phyloP scores from a whole-genome alignment of 768 basidiomycete genomes.

The Amanita fuliginea region DNA sequence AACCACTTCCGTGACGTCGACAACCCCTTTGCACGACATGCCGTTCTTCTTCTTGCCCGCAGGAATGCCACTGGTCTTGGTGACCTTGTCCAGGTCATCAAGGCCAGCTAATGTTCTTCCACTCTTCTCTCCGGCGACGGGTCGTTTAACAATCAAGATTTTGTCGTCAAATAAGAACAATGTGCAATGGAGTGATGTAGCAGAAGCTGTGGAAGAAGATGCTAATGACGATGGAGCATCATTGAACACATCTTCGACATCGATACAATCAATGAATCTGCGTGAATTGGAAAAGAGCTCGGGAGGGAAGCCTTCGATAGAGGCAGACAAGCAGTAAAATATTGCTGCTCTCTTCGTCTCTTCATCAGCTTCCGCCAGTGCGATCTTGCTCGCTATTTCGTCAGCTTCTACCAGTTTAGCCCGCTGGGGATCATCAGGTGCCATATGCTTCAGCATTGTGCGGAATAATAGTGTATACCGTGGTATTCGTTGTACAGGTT shows the following conservation, averaged over 20 bases:
- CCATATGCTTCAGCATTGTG: conserved; percentile 87
- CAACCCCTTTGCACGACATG: conserved; percentile 74
- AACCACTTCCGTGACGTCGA: conserved; percentile 77
- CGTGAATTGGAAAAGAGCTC: conserved; percentile 83
- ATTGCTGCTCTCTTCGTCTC: conserved; percentile 83
- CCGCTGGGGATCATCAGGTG: conserved; percentile 64
- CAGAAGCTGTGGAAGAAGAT: conserved; percentile 28
- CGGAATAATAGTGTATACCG: conserved; percentile 90
- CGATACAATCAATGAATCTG: conserved; percentile 84
- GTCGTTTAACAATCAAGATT: conserved; percentile 83
- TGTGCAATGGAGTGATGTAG: conserved; percentile 64
- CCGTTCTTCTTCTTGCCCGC: conserved; percentile 65
- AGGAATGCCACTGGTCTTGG: conserved; percentile 51
- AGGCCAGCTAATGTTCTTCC: conserved; percentile 65
- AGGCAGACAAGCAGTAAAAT: conserved; percentile 74
- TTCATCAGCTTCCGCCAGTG: conserved; percentile 84
- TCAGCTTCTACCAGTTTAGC: conserved; percentile 74
- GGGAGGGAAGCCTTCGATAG: conserved; percentile 87
- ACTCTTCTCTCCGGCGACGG: conserved; percentile 61
- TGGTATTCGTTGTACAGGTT: conserved; percentile 93
- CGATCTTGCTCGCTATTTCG: conserved; percentile 83
- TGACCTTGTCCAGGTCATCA: conserved; percentile 67
- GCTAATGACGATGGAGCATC: conserved; percentile 38
- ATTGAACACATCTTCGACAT: conserved; percentile 72
- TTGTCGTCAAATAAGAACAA: conserved; percentile 94